A percentile compares a stretch with the other conserved stretches of the same genome.
These are phyloP conservation scores for Acer campestre DNA, from an alignment of 345 rosid genomes.

Conservation along the genomic window DNA sequence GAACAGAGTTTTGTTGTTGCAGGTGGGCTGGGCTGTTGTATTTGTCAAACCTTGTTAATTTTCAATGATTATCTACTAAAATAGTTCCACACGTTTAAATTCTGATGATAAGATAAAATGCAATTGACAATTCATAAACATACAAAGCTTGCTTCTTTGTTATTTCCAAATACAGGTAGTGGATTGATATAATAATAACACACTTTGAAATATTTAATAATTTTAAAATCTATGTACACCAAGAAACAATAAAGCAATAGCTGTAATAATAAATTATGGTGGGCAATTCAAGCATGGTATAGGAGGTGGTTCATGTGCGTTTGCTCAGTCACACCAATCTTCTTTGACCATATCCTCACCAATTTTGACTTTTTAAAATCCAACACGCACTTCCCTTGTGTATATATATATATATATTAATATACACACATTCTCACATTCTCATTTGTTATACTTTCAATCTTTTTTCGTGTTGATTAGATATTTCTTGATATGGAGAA, in stretches of 20 bases:
- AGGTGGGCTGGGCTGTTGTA: too few species aligned
- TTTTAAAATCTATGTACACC: neutral
- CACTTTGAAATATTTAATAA: too few species aligned
- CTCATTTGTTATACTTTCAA: neutral
- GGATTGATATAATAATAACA: too few species aligned
- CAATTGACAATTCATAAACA: constrained; percentile 13
- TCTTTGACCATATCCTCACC: constrained; percentile 26
- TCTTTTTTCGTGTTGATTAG: neutral
- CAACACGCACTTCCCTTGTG: neutral
- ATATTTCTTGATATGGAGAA: constrained; percentile 34
- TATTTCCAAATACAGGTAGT: neutral
- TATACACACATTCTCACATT: neutral
- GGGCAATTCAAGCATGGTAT: neutral
- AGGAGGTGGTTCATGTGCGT: neutral
- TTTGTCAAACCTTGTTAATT: too few species aligned
- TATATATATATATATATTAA: neutral
- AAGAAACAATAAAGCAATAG: constrained; percentile 1
- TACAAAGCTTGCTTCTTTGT: neutral
- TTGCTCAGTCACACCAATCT: constrained; percentile 11
- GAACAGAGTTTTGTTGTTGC: too few species aligned
- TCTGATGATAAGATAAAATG: constrained; percentile 11
- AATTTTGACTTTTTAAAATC: constrained; percentile 21
- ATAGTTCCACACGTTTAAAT: constrained; percentile 1
- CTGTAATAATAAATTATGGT: constrained; percentile 17
- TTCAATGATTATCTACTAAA: neutral